Evolutionary conservation across 2,329 filamentous ascomycete species (phyloP).

Genomic region (Chalara sp.): DNA sequence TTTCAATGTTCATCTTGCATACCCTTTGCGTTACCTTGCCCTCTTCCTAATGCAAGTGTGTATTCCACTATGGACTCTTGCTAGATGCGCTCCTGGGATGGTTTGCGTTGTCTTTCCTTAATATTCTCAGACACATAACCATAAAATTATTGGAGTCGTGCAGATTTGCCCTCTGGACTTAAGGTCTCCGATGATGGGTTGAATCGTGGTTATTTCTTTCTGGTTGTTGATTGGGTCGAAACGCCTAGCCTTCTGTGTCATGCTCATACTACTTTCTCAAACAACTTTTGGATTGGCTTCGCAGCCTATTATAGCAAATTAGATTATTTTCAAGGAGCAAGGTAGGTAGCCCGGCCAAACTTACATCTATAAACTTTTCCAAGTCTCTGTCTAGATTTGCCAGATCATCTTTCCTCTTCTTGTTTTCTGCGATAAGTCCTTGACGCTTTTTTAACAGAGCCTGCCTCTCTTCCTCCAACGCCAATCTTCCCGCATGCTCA

Average conservation of each 20-base stretch:
- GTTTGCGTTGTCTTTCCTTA: background rate
- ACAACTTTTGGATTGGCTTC: constrained; percentile 80
- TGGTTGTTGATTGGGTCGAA: no score
- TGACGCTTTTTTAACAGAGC: constrained; percentile 69
- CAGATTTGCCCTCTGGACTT: background rate
- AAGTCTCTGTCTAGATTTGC: constrained; percentile 86
- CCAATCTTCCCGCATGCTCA: constrained; percentile 77
- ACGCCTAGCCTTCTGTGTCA: background rate
- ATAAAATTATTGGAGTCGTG: background rate
- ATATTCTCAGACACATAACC: background rate
- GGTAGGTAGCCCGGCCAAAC: constrained; percentile 25
- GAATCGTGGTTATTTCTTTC: background rate
- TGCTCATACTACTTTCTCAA: constrained; percentile 58
- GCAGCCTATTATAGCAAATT: constrained; percentile 51
- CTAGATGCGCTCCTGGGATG: background rate
- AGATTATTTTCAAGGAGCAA: background rate
- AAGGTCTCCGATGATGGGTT: background rate
- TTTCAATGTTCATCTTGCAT: no score
- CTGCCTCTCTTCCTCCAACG: constrained; percentile 77
- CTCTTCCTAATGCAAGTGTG: no score
- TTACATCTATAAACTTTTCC: constrained; percentile 86
- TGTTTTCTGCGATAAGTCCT: constrained; percentile 68
- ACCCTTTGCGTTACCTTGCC: no score
- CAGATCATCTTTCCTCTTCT: constrained; percentile 87
- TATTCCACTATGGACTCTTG: background rate